These are phyloP conservation scores for Eucommia ulmoides DNA, from an alignment of 257 asterid species.

Conservation along the genomic window DNA sequence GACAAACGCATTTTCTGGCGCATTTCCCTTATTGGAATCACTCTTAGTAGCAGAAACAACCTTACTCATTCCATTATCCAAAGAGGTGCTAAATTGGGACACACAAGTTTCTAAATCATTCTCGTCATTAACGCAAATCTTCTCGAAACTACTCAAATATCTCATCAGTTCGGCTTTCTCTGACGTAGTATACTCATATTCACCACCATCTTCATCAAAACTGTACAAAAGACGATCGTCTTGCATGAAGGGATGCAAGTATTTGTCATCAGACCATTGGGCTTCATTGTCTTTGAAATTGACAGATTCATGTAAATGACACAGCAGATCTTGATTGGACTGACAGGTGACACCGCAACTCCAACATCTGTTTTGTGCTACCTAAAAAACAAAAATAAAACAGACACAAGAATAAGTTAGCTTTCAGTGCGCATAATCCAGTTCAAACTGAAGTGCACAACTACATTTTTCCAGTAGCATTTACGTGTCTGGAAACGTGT, in stretches of 20 bases:
- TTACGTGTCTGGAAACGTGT: too few relatives aligned
- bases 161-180: conserved; percentile 34
- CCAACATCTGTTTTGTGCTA: conserved; percentile 61
- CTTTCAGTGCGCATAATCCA: too few relatives aligned
- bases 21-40: conserved; percentile 14
- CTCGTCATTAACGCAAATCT: conserved; percentile 28
- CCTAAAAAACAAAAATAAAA: conserved; percentile 27
- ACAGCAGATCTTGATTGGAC: conserved; percentile 39
- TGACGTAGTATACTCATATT: conserved; percentile 29
- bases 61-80: conserved; percentile 26
- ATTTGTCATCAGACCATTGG: conserved; percentile 74
- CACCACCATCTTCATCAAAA: conserved; percentile 59
- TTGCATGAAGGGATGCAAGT: conserved; percentile 59
- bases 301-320: conserved; percentile 37
- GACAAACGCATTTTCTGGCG: conserved; percentile 8
- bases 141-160: conserved; percentile 37
- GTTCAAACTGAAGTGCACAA: too few relatives aligned
- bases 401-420: background rate
- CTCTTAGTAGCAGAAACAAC: conserved; percentile 15
- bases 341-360: conserved; percentile 31
- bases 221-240: conserved; percentile 78
- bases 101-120: conserved; percentile 15
- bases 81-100: conserved; percentile 15
- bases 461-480: too few relatives aligned
- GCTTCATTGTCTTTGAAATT: conserved; percentile 18